These are phyloP conservation scores for Ustilago lituana DNA, from an alignment of 1,284 basidiomycete species.

Conservation along the genomic window DNA sequence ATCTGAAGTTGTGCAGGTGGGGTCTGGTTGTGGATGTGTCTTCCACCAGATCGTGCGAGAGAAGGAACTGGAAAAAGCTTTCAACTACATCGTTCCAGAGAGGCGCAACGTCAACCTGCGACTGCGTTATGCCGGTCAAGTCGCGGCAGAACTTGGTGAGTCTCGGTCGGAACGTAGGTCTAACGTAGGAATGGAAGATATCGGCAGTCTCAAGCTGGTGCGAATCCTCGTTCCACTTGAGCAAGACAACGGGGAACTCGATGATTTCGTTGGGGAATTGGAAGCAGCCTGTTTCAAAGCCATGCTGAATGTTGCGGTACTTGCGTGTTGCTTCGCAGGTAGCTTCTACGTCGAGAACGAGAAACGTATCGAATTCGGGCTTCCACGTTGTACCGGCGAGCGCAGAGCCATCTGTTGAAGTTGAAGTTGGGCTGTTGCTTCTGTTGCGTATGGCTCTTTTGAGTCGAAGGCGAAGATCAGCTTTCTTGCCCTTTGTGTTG, in stretches of 20 bases:
- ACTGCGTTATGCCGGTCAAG: conserved; percentile 92
- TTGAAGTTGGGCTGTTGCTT: conserved; percentile 11
- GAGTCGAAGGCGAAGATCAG: conserved; percentile 51
- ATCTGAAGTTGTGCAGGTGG: conserved; percentile 20
- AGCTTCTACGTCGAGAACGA: conserved; percentile 84
- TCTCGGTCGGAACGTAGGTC: conserved; percentile 83
- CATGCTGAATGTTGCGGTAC: conserved; percentile 39
- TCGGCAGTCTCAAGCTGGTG: conserved; percentile 74
- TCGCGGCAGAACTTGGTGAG: conserved; percentile 84
- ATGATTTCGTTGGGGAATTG: conserved; percentile 84
- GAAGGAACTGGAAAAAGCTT: conserved; percentile 75
- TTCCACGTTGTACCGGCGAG: conserved; percentile 18
- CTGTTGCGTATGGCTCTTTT: conserved; percentile 35
- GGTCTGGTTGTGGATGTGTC: conserved; percentile 15
- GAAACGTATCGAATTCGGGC: conserved; percentile 67
- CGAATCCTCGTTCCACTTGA: conserved; percentile 74
- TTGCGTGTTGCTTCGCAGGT: conserved; percentile 73
- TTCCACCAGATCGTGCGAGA: conserved; percentile 68
- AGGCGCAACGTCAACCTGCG: conserved; percentile 83
- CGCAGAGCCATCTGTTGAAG: neutral
- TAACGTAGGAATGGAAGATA: conserved; percentile 87
- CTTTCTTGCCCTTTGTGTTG: conserved; percentile 64
- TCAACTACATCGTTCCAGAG: conserved; percentile 78
- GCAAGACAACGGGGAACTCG: conserved; percentile 88
- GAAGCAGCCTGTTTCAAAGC: conserved; percentile 64